Evolutionary conservation across 2,329 filamentous ascomycete species (phyloP).

Genomic region (Talaromyces sp.): DNA sequence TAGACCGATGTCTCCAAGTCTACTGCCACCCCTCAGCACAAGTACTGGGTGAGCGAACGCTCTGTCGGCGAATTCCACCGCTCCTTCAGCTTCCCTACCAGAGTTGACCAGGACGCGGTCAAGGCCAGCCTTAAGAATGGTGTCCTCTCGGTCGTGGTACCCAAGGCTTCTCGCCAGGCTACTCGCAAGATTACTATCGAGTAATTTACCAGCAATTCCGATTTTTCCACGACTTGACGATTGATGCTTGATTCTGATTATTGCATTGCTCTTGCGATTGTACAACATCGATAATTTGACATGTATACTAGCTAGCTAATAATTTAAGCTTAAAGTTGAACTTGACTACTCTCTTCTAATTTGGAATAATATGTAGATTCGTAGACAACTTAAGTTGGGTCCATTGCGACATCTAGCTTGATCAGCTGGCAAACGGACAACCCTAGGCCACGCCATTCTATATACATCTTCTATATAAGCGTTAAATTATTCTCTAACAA

Average conservation of each 20-base stretch:
- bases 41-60: conserved; percentile 54
- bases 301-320: neutral
- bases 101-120: conserved; percentile 52
- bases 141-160: conserved; percentile 49
- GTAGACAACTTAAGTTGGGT: neutral
- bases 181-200: conserved; percentile 49
- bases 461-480: neutral
- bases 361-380: neutral
- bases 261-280: neutral
- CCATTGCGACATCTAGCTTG: too few species aligned
- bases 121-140: conserved; percentile 54
- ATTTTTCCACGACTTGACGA: neutral
- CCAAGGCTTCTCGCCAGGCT: conserved; percentile 45
- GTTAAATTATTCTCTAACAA: neutral
- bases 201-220: neutral
- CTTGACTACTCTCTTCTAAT: neutral
- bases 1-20: neutral
- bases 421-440: too few species aligned
- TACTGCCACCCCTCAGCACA: conserved; percentile 15
- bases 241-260: neutral
- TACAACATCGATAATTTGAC: neutral
- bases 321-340: neutral
- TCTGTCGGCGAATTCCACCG: conserved; percentile 52
- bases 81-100: conserved; percentile 50
- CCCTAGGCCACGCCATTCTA: neutral